Evolutionary conservation across 2,329 filamentous ascomycete genomes (phyloP), one percentile per base, ranked within the genome.

Genomic region (Parafenestella ontariensis): DNA sequence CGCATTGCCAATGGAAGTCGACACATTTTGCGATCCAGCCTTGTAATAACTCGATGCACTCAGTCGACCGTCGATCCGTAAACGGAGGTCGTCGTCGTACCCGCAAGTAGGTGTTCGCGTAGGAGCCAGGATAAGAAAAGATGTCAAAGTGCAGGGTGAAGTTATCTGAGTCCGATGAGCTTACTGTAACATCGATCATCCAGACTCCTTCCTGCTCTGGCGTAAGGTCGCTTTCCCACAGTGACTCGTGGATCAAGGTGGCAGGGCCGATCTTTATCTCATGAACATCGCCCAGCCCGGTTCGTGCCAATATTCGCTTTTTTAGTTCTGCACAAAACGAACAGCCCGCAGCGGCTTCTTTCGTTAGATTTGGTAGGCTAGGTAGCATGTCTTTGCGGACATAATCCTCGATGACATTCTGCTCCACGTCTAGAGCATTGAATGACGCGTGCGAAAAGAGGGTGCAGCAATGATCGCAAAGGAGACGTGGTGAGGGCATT

Each of bases 131-230:
- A 6, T 28, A 10, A 28, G 26, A 5, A 28, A 6, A 28, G 26
- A 28, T 5, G 26, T 28, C 26, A 10, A 28, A 28, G 10, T 21
- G 23, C 18, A 15, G 23, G 11, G 46, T 18, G 36, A 41, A 23
- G 10, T 20, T 18, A 4, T 40, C 21, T 17, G 29, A 48, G 13
- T 48, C 17, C 8, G 21, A 10, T 15, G 17, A 24, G 9, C 33
- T 33, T 9, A 48, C 46, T 15, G 20, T 21, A 20, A 48, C 18
- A 18, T 48, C 33, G n/a, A 48, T 4, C 34, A 29, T 31, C 46
- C 46, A 48, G 15, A 48, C 33, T 8, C 46, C 46, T 29, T 48
- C 46, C 39, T 40, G 33, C 21, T 48, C 36, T 10, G 46, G 46
- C 23, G 46, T 48, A 15, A 48, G 24, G 39, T 31, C 34, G 17